Percentiles rank a stretch among this genome's conserved stretches.
phyloP scores from a whole-genome alignment of 139 green algal genomes.

The Volvox reticuliferus region DNA sequence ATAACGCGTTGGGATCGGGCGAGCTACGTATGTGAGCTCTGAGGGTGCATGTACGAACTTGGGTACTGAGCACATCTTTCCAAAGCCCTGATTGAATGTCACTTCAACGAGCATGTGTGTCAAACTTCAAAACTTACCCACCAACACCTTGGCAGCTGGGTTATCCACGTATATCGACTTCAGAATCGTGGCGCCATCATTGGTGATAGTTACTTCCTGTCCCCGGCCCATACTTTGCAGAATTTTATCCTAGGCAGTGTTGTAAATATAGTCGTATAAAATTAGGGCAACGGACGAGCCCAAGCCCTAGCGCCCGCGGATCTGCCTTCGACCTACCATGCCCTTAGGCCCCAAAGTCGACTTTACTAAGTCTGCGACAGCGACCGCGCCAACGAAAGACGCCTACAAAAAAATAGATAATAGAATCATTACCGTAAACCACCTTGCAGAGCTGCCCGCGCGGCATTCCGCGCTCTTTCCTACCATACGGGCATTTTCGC shows the following conservation, averaged over 20 bases:
- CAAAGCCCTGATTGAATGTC: too few species aligned
- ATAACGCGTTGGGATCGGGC: too few species aligned
- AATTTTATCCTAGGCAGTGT: constrained; percentile 95
- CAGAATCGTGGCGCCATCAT: constrained; percentile 99
- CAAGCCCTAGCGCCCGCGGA: neutral
- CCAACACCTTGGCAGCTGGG: constrained; percentile 95
- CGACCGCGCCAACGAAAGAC: constrained; percentile 97
- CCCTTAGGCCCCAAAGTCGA: constrained; percentile 98
- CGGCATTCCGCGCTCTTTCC: neutral
- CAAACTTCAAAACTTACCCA: constrained; percentile 71
- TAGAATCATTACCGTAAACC: neutral
- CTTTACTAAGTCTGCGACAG: constrained; percentile 98
- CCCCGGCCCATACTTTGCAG: constrained; percentile 93
- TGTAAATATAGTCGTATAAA: neutral
- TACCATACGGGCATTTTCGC: constrained; percentile 95
- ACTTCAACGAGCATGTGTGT: too few species aligned
- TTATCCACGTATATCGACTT: constrained; percentile 99
- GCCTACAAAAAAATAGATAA: constrained; percentile 67
- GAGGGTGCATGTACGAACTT: too few species aligned
- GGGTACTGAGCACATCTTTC: too few species aligned
- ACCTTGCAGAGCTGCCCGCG: neutral
- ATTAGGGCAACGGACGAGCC: neutral
- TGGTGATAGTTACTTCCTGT: constrained; percentile 95
- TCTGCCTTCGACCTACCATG: constrained; percentile 79
- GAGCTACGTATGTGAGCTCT: too few species aligned